These are phyloP conservation scores for Crithidia brevicula DNA, from an alignment of 208 protist species.

Conservation along the genomic window DNA sequence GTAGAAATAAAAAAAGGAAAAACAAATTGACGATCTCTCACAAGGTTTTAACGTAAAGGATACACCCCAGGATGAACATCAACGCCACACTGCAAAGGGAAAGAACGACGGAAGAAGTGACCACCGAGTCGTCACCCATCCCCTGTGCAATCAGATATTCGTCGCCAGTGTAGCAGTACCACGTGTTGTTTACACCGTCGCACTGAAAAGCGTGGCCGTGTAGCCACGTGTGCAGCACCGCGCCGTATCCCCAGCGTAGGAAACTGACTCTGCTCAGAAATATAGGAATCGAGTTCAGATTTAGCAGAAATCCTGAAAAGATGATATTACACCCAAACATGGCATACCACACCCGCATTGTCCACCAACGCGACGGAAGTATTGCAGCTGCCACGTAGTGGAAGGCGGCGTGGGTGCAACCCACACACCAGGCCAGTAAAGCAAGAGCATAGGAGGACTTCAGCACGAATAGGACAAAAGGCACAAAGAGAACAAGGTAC, in stretches of 20 bases:
- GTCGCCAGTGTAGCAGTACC: constrained; percentile 67
- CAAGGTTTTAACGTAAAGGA: neutral
- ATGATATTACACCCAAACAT: constrained; percentile 58
- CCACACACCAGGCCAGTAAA: constrained; percentile 44
- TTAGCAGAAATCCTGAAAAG: constrained; percentile 71
- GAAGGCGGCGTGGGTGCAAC: constrained; percentile 54
- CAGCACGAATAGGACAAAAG: constrained; percentile 49
- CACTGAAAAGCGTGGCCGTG: constrained; percentile 50
- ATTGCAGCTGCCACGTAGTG: constrained; percentile 39
- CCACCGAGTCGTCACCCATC: constrained; percentile 47
- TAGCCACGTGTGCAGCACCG: constrained; percentile 53
- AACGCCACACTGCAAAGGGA: constrained; percentile 9
- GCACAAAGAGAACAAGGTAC: constrained; percentile 47
- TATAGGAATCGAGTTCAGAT: constrained; percentile 48
- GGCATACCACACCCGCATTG: constrained; percentile 25
- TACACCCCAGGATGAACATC: constrained; percentile 2
- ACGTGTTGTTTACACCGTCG: constrained; percentile 63
- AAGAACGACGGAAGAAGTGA: constrained; percentile 16
- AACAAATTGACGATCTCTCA: neutral
- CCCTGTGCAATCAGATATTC: constrained; percentile 57
- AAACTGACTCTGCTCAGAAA: constrained; percentile 44
- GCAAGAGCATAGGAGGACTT: constrained; percentile 41
- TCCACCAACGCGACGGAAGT: constrained; percentile 32
- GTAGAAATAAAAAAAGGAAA: neutral
- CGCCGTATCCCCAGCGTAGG: constrained; percentile 66